Evolutionary conservation across 495 filamentous ascomycete genomes (phyloP), one percentile per base, ranked within the genome.

Genomic region (Hypoxylon intermedium): DNA sequence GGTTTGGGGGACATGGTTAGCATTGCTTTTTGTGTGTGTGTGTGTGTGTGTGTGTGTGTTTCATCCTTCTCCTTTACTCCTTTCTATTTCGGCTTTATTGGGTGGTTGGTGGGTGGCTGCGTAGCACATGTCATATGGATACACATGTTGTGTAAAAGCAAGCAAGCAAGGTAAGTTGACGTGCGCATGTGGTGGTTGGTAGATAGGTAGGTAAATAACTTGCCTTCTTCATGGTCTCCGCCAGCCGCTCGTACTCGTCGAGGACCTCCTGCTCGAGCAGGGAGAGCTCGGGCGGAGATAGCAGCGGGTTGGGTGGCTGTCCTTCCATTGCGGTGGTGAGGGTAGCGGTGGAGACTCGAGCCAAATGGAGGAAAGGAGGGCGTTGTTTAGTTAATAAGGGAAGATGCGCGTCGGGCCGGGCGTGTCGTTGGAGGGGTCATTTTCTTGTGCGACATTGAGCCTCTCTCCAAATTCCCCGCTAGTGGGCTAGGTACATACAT

Each of bases 241-340:
- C 83, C 19, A 98, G 75, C 16, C 89, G 85, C 50, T 92, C 80
- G 67, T 98, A 98, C 74, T 97, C 94, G 33, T 97, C 91, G 0
- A 98, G 80, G 1, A 98, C 87, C 71, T 97, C 92, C 75, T 97
- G 93, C 76, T 98, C 93, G 6, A 94, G 83, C 4, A 91, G 87
- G 0, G 89, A 82, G 53, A 90, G 83, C 55, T 83, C 80, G 9
- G 78, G 77, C n/a, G 72, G 71, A 21, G 75, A 68, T 41, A 72
- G 61, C 47, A 73, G 52, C 60, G 72, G 36, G 50, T 63, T 62
- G 6, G 54, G 45, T 20, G 46, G 23, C 15, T 66, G 65, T 30
- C 67, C 60, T 7, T 76, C 73, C 73, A 76, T 76, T 9, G 36
- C 20, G 57, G 34, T 20, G 20, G 40, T 12, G 26, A 4, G 12